Evolutionary conservation across 441 rosid genomes (phyloP).

Genomic region (Erodium moschatum): DNA sequence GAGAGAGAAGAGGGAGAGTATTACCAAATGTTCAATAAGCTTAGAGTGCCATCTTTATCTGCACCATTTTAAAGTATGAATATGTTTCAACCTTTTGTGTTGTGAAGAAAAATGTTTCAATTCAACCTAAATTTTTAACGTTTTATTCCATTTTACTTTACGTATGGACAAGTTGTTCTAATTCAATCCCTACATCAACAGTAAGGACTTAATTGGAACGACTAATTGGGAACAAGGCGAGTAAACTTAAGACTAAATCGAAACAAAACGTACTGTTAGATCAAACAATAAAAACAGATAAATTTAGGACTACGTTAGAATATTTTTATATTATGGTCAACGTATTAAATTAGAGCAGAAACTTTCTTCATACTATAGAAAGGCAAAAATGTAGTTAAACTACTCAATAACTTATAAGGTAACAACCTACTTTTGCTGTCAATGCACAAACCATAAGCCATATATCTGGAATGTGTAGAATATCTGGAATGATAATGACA

Average conservation of each 20-base stretch:
- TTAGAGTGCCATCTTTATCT: not conserved
- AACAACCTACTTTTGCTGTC: not conserved
- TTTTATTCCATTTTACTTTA: too few relatives aligned
- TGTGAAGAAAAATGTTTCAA: not conserved
- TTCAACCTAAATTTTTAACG: too few relatives aligned
- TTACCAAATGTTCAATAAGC: constrained; percentile 3
- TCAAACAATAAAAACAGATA: too few relatives aligned
- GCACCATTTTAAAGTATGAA: constrained; percentile 8
- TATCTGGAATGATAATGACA: not conserved
- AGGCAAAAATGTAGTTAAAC: not conserved
- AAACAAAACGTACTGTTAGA: too few relatives aligned
- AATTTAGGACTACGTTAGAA: too few relatives aligned
- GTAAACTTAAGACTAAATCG: too few relatives aligned
- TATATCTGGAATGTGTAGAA: not conserved
- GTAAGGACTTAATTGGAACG: too few relatives aligned
- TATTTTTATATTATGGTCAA: too few relatives aligned
- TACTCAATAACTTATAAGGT: not conserved
- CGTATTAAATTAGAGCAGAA: not conserved
- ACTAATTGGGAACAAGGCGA: too few relatives aligned
- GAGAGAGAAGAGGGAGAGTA: constrained; percentile 13
- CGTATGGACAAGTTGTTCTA: too few relatives aligned
- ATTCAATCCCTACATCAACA: too few relatives aligned
- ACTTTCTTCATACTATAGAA: not conserved
- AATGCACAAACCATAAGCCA: not conserved
- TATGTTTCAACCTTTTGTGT: constrained; percentile 1